These are phyloP conservation scores for Corrigiola litoralis DNA, from an alignment of 179 eudicot genomes.

Conservation along the genomic window DNA sequence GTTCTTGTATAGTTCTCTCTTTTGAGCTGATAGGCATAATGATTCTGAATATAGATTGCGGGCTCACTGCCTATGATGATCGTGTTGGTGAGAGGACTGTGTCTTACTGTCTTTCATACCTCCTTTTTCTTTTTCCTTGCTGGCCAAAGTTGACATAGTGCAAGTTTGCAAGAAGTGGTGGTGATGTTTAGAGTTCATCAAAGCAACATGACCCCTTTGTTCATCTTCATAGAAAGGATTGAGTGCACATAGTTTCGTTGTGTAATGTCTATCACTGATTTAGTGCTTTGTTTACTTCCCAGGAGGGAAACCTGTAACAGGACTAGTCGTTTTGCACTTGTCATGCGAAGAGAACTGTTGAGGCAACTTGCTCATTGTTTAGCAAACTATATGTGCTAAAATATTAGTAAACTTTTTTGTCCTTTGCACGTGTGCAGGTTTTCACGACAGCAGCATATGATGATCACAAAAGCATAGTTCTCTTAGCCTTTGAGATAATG, in stretches of 20 bases:
- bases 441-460: constrained; percentile 98
- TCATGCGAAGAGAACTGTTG: background rate
- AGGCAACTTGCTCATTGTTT: background rate
- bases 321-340: background rate
- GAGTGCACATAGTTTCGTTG: background rate
- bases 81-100: background rate
- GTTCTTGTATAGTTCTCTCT: background rate
- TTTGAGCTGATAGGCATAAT: background rate
- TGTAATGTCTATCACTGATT: background rate
- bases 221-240: background rate
- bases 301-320: background rate
- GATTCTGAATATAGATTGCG: background rate
- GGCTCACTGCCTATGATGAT: background rate
- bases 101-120: background rate
- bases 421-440: constrained; percentile 49
- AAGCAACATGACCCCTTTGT: background rate
- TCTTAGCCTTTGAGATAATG: constrained; percentile 86
- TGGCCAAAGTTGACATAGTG: background rate
- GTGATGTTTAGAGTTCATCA: background rate
- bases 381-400: background rate
- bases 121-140: background rate
- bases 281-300: background rate
- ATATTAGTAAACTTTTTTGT: background rate
- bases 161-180: background rate
- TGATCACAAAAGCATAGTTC: constrained; percentile 94